These are phyloP conservation scores for Pleurotus citrinopileatus DNA, from an alignment of 768 basidiomycete species.

Conservation along the genomic window DNA sequence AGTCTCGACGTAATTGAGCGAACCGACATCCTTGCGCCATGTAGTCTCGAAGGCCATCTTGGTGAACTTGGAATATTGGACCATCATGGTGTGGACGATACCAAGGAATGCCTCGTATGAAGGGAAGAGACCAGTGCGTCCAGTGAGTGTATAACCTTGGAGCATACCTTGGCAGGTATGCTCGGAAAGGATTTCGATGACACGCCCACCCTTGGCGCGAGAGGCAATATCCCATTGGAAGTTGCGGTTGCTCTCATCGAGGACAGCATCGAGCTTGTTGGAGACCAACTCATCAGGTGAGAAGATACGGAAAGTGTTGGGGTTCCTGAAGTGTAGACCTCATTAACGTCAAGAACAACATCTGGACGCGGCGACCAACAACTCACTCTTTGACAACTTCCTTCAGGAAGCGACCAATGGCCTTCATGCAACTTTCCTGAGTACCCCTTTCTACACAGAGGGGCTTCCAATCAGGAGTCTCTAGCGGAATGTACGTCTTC, in stretches of 20 bases:
- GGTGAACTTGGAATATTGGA: conserved; percentile 84
- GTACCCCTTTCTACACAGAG: conserved; percentile 49
- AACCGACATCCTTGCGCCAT: conserved; percentile 72
- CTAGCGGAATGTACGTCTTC: conserved; percentile 56
- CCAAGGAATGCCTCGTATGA: conserved; percentile 91
- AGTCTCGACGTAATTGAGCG: conserved; percentile 85
- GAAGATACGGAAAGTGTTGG: conserved; percentile 80
- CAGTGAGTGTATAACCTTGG: conserved; percentile 91
- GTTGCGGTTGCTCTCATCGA: conserved; percentile 66
- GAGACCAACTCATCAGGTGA: conserved; percentile 87
- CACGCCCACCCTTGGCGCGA: conserved; percentile 72
- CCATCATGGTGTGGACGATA: conserved; percentile 88
- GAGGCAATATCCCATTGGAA: conserved; percentile 81
- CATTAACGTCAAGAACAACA: not conserved
- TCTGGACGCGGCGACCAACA: not conserved
- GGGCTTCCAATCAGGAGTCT: conserved; percentile 62
- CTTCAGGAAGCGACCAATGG: conserved; percentile 53
- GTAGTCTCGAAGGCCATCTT: conserved; percentile 72
- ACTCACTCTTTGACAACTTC: conserved; percentile 54
- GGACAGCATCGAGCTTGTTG: conserved; percentile 84
- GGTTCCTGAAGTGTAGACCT: conserved; percentile 48
- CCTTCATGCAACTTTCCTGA: conserved; percentile 78
- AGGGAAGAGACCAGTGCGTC: conserved; percentile 82
- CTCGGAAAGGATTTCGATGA: conserved; percentile 87
- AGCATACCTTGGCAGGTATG: conserved; percentile 90